phyloP scores from a whole-genome alignment of 208 protist genomes.

The Lotmaria passim region DNA sequence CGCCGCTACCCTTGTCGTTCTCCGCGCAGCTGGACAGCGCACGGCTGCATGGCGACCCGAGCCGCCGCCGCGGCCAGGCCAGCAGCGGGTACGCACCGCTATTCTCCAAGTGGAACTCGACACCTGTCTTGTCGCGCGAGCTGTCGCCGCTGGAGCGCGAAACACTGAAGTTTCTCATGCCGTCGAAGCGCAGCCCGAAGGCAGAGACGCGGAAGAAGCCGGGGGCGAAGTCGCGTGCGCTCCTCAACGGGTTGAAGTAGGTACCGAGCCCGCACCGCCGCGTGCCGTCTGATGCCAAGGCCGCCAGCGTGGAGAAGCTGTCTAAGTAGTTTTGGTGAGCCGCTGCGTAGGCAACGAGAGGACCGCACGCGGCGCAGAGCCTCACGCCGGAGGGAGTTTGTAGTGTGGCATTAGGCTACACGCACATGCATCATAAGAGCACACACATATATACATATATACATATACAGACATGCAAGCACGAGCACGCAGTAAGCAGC shows the following conservation, averaged over 20 bases:
- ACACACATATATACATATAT: too few species aligned
- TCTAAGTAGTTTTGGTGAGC: constrained; percentile 14
- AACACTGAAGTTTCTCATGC: constrained; percentile 39
- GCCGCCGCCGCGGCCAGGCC: constrained; percentile 20
- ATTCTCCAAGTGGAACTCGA: constrained; percentile 32
- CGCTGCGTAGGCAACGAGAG: constrained; percentile 25
- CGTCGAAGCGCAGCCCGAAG: constrained; percentile 33
- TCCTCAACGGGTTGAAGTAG: constrained; percentile 33
- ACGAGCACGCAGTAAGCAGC: too few species aligned
- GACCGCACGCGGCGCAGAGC: constrained; percentile 25
- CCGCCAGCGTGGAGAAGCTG: constrained; percentile 27
- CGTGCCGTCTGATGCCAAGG: constrained; percentile 39
- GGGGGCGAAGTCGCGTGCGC: constrained; percentile 28
- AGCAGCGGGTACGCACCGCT: constrained; percentile 53
- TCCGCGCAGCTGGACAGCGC: constrained; percentile 40
- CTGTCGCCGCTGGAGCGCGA: constrained; percentile 23
- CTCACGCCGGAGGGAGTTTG: neutral
- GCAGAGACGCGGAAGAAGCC: constrained; percentile 24
- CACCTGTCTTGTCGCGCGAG: constrained; percentile 2
- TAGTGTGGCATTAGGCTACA: neutral
- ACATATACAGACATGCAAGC: too few species aligned
- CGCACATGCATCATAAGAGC: too few species aligned
- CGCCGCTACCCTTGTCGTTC: constrained; percentile 47
- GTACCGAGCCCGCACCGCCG: constrained; percentile 49
- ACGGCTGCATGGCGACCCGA: constrained; percentile 10